These are phyloP conservation scores for Calonectria pteridis DNA, from an alignment of 2,329 filamentous ascomycete genomes.

Conservation along the genomic window DNA sequence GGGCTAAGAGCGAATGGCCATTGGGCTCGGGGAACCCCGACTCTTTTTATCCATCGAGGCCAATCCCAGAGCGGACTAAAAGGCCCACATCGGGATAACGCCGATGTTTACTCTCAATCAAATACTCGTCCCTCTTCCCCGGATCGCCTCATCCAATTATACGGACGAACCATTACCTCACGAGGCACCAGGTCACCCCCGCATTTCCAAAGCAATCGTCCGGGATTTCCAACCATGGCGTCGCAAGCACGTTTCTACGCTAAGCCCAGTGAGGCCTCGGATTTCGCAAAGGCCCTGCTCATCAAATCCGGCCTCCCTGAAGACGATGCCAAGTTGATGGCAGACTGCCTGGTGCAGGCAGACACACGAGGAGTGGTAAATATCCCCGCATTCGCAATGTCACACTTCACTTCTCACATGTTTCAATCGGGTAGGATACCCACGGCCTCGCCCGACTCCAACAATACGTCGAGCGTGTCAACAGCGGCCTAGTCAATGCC, in stretches of 20 bases:
- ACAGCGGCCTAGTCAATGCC: conserved; percentile 24
- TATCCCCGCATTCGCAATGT: background rate
- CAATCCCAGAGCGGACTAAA: background rate
- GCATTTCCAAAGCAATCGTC: background rate
- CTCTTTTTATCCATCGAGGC: conserved; percentile 1
- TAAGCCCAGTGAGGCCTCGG: conserved; percentile 11
- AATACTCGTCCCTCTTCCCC: background rate
- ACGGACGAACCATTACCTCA: background rate
- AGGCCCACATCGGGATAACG: conserved; percentile 5
- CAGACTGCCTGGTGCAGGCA: conserved; percentile 25
- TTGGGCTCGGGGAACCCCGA: background rate
- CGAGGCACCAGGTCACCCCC: background rate
- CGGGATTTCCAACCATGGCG: conserved; percentile 5
- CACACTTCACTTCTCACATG: background rate
- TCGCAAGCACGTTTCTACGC: conserved; percentile 18
- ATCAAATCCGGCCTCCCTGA: conserved; percentile 26
- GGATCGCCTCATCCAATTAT: background rate
- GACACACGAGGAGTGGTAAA: conserved; percentile 27
- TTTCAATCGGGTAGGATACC: conserved; percentile 16
- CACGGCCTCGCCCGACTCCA: conserved; percentile 24
- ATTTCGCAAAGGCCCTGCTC: conserved; percentile 18
- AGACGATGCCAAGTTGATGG: conserved; percentile 24
- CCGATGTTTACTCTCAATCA: conserved; percentile 2
- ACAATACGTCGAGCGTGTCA: conserved; percentile 26
- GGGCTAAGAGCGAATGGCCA: background rate